Conservation (phyloP, 805 yeast genomes). For the Barnettozyma wickerhamii region DNA sequence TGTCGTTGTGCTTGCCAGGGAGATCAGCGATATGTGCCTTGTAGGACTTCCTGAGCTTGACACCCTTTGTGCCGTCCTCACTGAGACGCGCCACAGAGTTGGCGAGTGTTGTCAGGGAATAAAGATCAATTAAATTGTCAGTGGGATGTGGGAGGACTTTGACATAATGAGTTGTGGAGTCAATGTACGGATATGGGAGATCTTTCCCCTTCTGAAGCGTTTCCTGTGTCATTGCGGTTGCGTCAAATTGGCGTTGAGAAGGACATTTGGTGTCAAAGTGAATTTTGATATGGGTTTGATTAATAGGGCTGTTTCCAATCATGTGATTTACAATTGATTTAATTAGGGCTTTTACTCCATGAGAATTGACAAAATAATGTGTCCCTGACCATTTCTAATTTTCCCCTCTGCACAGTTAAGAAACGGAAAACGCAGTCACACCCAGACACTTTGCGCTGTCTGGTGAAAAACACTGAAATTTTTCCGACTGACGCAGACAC, state of each 20-base stretch:
- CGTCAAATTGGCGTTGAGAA: background rate
- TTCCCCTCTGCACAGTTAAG: slow-evolving; percentile 1
- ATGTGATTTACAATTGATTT: no score
- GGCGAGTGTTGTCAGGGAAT: slow-evolving; percentile 64
- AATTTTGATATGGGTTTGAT: background rate
- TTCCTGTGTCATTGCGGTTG: background rate
- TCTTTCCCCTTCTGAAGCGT: no score
- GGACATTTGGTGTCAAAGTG: background rate
- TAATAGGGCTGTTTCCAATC: no score
- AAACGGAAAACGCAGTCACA: no score
- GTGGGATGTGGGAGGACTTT: slow-evolving; percentile 64
- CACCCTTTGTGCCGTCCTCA: slow-evolving; percentile 86
- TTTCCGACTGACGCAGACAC: no score
- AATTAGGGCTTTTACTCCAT: no score
- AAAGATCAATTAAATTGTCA: slow-evolving; percentile 64
- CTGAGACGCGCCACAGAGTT: slow-evolving; percentile 81
- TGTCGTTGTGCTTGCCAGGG: slow-evolving; percentile 65
- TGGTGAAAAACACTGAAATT: slow-evolving; percentile 24
- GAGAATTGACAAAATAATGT: background rate
- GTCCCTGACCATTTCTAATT: background rate
- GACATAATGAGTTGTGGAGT: slow-evolving; percentile 25
- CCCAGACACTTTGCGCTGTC: slow-evolving; percentile 2
- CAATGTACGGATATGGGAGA: slow-evolving; percentile 36
- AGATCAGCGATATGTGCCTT: slow-evolving; percentile 87
- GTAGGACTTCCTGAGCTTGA: slow-evolving; percentile 89